Evolutionary conservation across 495 filamentous ascomycete genomes (phyloP).

Genomic region (Trichoderma virens): DNA sequence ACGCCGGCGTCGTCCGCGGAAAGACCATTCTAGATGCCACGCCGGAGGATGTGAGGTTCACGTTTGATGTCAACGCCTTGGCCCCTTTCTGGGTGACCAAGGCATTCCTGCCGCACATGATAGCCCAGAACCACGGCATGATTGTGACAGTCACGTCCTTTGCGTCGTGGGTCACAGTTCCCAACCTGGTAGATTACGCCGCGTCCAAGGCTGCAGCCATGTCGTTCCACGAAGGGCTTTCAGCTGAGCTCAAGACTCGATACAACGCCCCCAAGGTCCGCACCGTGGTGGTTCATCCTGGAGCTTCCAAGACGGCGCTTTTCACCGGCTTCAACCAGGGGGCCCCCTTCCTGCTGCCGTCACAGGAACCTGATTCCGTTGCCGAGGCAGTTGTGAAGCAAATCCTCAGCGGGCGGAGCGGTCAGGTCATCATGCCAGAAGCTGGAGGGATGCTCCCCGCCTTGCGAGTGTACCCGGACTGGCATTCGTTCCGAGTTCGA

Average conservation of each 20-base stretch:
- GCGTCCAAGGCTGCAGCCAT: slow-evolving; percentile 60
- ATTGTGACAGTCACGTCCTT: slow-evolving; percentile 63
- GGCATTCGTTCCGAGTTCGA: slow-evolving; percentile 34
- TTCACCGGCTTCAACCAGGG: slow-evolving; percentile 53
- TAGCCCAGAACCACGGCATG: slow-evolving; percentile 60
- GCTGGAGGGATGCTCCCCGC: slow-evolving; percentile 27
- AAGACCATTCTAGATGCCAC: slow-evolving; percentile 50
- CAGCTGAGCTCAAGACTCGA: slow-evolving; percentile 49
- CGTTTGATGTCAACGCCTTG: slow-evolving; percentile 66
- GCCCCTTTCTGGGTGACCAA: slow-evolving; percentile 57
- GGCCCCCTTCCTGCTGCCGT: slow-evolving; percentile 43
- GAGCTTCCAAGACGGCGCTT: slow-evolving; percentile 53
- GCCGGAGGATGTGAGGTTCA: slow-evolving; percentile 50
- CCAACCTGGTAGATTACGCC: slow-evolving; percentile 62
- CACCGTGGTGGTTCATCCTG: slow-evolving; percentile 58
- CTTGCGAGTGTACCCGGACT: slow-evolving; percentile 35
- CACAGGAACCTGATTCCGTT: slow-evolving; percentile 54
- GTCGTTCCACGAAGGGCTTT: slow-evolving; percentile 62
- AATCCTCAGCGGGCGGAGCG: slow-evolving; percentile 49
- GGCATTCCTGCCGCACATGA: slow-evolving; percentile 62
- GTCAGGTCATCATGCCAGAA: slow-evolving; percentile 48
- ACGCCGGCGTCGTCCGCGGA: slow-evolving; percentile 59
- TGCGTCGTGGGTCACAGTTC: slow-evolving; percentile 51
- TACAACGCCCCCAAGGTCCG: slow-evolving; percentile 60
- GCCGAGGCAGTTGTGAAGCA: slow-evolving; percentile 55